phyloP scores from a whole-genome alignment of 2,329 filamentous ascomycete species.

The Aspergillus sp. region DNA sequence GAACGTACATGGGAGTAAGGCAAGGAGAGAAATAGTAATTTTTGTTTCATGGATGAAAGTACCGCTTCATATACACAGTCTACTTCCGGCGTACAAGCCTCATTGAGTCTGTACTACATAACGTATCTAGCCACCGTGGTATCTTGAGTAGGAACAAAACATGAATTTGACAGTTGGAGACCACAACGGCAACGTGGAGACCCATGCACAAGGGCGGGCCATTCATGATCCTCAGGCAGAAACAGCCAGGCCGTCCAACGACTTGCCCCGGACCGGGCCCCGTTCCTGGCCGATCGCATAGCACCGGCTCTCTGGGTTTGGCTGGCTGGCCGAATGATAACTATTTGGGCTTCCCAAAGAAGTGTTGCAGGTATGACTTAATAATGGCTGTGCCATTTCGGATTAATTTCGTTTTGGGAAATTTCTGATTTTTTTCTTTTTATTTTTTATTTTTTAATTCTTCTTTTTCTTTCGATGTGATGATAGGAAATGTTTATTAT shows the following conservation, averaged over 20 bases:
- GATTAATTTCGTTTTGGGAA: neutral
- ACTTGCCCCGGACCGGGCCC: slow-evolving; percentile 25
- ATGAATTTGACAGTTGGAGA: slow-evolving; percentile 7
- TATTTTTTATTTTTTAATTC: neutral
- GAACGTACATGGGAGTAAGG: neutral
- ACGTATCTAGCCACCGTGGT: no score
- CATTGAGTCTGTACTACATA: no score
- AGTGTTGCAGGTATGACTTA: neutral
- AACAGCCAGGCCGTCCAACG: slow-evolving; percentile 12
- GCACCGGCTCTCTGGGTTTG: slow-evolving; percentile 19
- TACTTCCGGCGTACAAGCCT: no score
- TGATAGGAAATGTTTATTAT: neutral
- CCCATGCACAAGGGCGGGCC: slow-evolving; percentile 5
- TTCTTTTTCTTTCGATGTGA: no score
- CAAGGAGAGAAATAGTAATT: no score
- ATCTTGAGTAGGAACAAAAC: neutral
- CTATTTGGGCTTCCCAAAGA: neutral
- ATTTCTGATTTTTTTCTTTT: neutral
- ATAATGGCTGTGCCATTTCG: neutral
- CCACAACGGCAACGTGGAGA: slow-evolving; percentile 16
- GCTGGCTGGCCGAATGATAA: neutral
- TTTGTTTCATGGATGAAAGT: no score
- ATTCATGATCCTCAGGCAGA: slow-evolving; percentile 7
- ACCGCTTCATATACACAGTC: no score
- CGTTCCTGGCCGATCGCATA: slow-evolving; percentile 32